These are phyloP conservation scores for Solanum paucissectum DNA, from an alignment of 257 asterid species.

Conservation along the genomic window DNA sequence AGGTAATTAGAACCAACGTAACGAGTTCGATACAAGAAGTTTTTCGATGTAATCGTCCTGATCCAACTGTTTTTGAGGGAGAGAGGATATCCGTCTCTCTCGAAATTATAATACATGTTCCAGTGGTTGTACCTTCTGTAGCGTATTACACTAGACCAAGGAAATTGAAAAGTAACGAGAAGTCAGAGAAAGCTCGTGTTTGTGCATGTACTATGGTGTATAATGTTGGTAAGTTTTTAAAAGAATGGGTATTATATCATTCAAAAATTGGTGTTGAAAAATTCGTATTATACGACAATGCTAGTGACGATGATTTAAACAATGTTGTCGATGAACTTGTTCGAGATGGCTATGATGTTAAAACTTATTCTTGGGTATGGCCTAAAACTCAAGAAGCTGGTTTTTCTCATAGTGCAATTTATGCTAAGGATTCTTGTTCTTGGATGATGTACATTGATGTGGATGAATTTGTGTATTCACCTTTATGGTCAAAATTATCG, in stretches of 20 bases:
- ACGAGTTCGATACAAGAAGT: background rate
- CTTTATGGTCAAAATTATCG: slow-evolving; percentile 28
- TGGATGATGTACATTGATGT: slow-evolving; percentile 81
- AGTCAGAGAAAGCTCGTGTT: background rate
- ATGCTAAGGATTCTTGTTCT: slow-evolving; percentile 38
- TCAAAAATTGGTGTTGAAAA: background rate
- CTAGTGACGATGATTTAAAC: too few species aligned
- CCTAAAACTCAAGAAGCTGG: slow-evolving; percentile 61
- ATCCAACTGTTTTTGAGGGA: background rate
- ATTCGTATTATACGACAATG: background rate
- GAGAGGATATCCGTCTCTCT: background rate
- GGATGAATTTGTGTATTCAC: slow-evolving; percentile 73
- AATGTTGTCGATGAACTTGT: too few species aligned
- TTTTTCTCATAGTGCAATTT: slow-evolving; percentile 52
- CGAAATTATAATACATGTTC: too few species aligned
- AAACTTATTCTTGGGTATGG: too few species aligned
- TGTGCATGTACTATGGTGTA: background rate
- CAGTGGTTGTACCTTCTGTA: too few species aligned
- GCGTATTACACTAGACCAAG: background rate
- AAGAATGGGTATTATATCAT: background rate
- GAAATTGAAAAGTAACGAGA: background rate
- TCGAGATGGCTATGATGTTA: too few species aligned
- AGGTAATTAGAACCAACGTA: background rate
- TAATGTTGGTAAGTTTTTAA: background rate
- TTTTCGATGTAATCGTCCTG: background rate